Evolutionary conservation across 257 asterid genomes (phyloP), one percentile per base, ranked within the genome.

Genomic region (Solanum chiquidenum): DNA sequence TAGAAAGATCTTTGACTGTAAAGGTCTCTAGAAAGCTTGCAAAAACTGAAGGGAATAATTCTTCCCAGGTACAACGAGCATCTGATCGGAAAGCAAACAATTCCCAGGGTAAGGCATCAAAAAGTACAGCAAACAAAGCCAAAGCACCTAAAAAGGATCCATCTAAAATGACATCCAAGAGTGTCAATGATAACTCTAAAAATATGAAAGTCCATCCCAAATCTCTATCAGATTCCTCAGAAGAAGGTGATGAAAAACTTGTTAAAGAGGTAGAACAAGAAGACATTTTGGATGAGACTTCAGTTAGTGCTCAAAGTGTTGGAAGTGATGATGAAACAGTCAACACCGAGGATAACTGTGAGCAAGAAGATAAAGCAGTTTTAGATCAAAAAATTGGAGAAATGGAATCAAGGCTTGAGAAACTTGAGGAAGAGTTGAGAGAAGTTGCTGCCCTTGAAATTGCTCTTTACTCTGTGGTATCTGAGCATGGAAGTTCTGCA

Each of bases 391-490:
- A 90, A 92, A 89, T 97, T 44, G 94, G 91, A 90, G 98, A 97
- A 90, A 93, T 97, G 99, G 98, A 96, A 92, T 88, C 89, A 18
- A 94, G 94, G 92, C 93, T 97, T 74, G 94, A 90, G 91, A 94
- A 91, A 88, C 97, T 96, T 86, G 93, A 96, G 87, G 93, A 94
- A 77, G 99, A 96, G 92, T 93, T 97, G 73, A 95, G 98, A 89
- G 98, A 95, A 93, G 99, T 97, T 38, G 99, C 99, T 79, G 95
- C 99, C 86, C 92, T 97, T 86, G 99, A 97, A 94, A 91, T 97
- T 87, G 92, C 99, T 44, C 94, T 97, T 20, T 97, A 97, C 87
- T 95, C 98, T 86, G 98, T 97, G 84, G 97, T 94, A 60, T 98
- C 99, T 72, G 99, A 95, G 90, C 99, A 97, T 91, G 96, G 96